Conservation (phyloP, 208 protist species). For the Crithidia bombi region DNA sequence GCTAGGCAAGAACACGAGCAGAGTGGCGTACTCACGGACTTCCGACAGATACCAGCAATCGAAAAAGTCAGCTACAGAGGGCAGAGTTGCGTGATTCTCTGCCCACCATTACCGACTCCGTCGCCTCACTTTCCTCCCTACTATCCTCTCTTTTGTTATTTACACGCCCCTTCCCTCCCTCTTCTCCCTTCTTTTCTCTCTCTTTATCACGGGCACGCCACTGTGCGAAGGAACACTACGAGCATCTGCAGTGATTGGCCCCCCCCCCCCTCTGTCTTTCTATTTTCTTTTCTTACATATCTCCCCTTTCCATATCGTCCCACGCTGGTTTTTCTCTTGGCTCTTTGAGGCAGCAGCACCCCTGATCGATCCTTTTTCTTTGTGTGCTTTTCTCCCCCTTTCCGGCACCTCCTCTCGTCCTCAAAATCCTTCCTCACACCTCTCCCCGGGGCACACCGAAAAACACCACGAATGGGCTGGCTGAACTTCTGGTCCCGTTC, state of each 20-base stretch:
- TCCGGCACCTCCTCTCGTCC: background rate
- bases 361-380: slow-evolving; percentile 14
- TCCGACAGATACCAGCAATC: no score
- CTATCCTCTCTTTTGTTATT: no score
- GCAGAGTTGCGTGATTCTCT: background rate
- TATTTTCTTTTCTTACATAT: background rate
- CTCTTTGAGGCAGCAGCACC: no score
- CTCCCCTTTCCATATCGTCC: background rate
- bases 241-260: no score
- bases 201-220: background rate
- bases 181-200: background rate
- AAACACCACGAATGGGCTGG: slow-evolving; percentile 19
- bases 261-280: no score
- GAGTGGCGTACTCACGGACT: no score
- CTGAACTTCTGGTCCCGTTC: slow-evolving; percentile 18
- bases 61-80: no score
- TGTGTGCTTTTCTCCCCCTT: background rate
- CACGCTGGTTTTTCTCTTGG: no score
- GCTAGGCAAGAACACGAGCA: no score
- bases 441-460: background rate
- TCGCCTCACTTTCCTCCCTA: background rate
- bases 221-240: background rate
- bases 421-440: no score
- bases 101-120: background rate
- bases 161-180: background rate